Evolutionary conservation across 345 rosid genomes (phyloP).

Genomic region (Salix brachista): DNA sequence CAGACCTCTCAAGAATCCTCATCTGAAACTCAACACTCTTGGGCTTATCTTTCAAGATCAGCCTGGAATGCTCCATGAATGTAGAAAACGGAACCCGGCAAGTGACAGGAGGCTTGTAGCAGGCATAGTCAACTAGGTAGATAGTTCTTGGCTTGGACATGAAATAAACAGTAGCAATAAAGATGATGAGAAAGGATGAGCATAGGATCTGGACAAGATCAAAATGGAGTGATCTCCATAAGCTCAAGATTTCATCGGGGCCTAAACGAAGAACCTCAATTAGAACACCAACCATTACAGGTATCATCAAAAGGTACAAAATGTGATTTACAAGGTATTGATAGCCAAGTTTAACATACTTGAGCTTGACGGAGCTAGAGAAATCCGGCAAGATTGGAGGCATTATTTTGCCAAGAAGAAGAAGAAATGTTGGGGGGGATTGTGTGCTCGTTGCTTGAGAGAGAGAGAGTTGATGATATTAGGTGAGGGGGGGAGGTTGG

Average conservation of each 20-base stretch:
- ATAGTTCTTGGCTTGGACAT: conserved; percentile 33
- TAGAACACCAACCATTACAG: conserved; percentile 12
- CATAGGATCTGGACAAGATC: conserved; percentile 21
- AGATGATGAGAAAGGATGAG: conserved; percentile 16
- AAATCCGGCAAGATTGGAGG: conserved; percentile 26
- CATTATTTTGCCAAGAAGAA: conserved; percentile 6
- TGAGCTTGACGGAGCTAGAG: conserved; percentile 22
- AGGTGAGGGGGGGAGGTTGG: background rate
- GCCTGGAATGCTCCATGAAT: conserved; percentile 42
- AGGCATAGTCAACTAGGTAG: conserved; percentile 54
- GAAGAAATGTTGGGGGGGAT: no score
- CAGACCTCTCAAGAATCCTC: conserved; percentile 48
- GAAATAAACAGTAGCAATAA: conserved; percentile 21
- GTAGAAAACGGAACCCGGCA: conserved; percentile 46
- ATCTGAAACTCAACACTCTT: conserved; percentile 46
- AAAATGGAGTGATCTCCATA: conserved; percentile 23
- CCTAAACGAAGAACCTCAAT: conserved; percentile 21
- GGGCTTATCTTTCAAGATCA: conserved; percentile 40
- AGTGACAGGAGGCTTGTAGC: conserved; percentile 48
- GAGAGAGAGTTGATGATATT: background rate
- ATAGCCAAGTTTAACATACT: conserved; percentile 27
- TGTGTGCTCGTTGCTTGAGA: background rate
- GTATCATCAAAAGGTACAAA: conserved; percentile 19
- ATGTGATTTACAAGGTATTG: conserved; percentile 31
- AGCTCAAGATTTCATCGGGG: conserved; percentile 17